A percentile compares a stretch with the other conserved stretches of the same genome.
phyloP scores from a whole-genome alignment of 2,329 filamentous ascomycete species.

The Diaporthe citri region DNA sequence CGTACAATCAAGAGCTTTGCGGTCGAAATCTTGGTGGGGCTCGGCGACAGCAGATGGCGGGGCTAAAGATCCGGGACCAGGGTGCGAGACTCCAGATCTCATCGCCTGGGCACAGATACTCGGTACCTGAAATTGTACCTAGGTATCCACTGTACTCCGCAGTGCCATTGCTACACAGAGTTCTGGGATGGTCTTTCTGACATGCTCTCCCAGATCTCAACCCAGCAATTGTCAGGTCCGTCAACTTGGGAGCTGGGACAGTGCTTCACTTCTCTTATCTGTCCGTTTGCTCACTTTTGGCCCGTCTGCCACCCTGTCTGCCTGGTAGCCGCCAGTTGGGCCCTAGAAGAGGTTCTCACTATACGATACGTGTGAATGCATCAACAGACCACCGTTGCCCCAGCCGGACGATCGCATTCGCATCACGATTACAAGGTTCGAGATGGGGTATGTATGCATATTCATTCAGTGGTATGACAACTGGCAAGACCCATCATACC shows the following conservation, averaged over 20 bases:
- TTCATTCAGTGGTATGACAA: not conserved
- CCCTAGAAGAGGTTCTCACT: too few species aligned
- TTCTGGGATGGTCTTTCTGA: not conserved
- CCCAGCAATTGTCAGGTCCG: not conserved
- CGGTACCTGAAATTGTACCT: not conserved
- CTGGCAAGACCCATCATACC: too few species aligned
- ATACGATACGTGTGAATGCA: too few species aligned
- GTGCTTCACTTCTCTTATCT: not conserved
- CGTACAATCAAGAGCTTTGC: constrained; percentile 16
- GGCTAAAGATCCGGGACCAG: not conserved
- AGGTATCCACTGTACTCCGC: not conserved
- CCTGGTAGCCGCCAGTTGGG: not conserved
- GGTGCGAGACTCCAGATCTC: constrained; percentile 7
- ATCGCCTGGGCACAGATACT: constrained; percentile 10
- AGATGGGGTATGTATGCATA: not conserved
- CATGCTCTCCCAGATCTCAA: not conserved
- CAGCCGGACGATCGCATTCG: not conserved
- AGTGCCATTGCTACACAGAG: not conserved
- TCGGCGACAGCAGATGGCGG: constrained; percentile 11
- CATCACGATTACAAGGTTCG: not conserved
- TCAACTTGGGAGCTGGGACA: not conserved
- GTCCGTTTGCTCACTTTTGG: not conserved
- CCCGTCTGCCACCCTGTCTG: not conserved
- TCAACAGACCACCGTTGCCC: not conserved
- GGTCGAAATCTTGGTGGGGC: constrained; percentile 30